A percentile compares a stretch with the other conserved stretches of the same genome.
These are phyloP conservation scores for Helotiales sp. DNA, from an alignment of 2,329 filamentous ascomycete species.

Conservation along the genomic window DNA sequence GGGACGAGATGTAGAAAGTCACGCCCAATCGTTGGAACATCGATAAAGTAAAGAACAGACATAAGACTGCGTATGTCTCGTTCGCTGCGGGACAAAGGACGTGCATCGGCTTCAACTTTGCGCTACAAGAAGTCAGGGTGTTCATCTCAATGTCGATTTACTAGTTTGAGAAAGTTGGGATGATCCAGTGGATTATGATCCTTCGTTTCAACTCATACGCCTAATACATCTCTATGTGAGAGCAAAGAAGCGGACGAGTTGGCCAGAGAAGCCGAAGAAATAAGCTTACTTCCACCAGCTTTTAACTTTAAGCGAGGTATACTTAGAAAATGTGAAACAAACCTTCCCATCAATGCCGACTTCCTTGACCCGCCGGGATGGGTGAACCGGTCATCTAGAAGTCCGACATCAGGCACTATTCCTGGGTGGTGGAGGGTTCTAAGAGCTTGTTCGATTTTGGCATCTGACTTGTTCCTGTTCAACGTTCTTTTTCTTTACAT, in stretches of 20 bases:
- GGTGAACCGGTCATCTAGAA: too few species aligned
- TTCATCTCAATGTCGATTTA: slow-evolving; percentile 47
- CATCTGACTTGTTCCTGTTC: too few species aligned
- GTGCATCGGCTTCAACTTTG: slow-evolving; percentile 50
- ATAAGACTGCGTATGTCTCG: slow-evolving; percentile 42
- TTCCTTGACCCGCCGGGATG: too few species aligned
- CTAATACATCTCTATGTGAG: slow-evolving; percentile 46
- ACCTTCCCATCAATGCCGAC: too few species aligned
- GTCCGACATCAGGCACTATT: too few species aligned
- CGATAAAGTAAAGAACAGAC: slow-evolving; percentile 27
- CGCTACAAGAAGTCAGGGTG: slow-evolving; percentile 46
- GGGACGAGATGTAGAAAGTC: slow-evolving; percentile 29
- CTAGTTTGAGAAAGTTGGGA: slow-evolving; percentile 43
- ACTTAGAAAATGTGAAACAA: too few species aligned
- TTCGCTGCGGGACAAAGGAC: slow-evolving; percentile 46
- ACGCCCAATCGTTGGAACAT: slow-evolving; percentile 35
- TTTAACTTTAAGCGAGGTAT: not conserved
- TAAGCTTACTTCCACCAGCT: not conserved
- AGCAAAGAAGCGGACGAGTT: slow-evolving; percentile 31
- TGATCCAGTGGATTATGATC: slow-evolving; percentile 47
- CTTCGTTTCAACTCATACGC: slow-evolving; percentile 48
- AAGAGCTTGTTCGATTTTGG: too few species aligned
- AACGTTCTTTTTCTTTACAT: too few species aligned
- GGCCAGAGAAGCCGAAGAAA: slow-evolving; percentile 26
- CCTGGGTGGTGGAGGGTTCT: too few species aligned